A percentile compares a stretch with the other conserved stretches of the same genome.
These are phyloP conservation scores for Pseudogymnoascus sp. DNA, from an alignment of 2,329 filamentous ascomycete species.

Conservation along the genomic window DNA sequence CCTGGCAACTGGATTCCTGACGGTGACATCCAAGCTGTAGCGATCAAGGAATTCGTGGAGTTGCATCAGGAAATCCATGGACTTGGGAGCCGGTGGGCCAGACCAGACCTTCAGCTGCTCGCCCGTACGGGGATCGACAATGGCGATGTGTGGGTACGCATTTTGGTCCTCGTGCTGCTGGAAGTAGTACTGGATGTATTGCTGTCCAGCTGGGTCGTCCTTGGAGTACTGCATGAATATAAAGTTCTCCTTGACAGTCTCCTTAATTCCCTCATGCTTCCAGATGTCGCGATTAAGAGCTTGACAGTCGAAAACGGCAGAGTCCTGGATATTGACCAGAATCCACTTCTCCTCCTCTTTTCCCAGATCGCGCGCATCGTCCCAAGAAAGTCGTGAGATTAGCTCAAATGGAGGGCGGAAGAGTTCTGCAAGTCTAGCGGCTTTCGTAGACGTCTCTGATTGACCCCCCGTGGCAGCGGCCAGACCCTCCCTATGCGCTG, in stretches of 20 bases:
- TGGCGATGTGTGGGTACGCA: slow-evolving; percentile 91
- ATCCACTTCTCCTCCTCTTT: slow-evolving; percentile 92
- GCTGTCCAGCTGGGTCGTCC: slow-evolving; percentile 66
- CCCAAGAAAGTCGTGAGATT: slow-evolving; percentile 74
- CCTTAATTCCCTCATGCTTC: slow-evolving; percentile 75
- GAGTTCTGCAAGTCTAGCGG: slow-evolving; percentile 76
- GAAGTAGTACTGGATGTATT: slow-evolving; percentile 91
- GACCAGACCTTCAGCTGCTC: slow-evolving; percentile 98
- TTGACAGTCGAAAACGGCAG: slow-evolving; percentile 90
- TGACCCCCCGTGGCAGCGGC: slow-evolving; percentile 57
- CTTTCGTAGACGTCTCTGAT: slow-evolving; percentile 60
- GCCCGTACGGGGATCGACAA: slow-evolving; percentile 89
- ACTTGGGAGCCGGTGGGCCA: slow-evolving; percentile 67
- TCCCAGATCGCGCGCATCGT: slow-evolving; percentile 74
- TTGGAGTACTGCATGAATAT: slow-evolving; percentile 93
- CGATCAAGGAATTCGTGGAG: slow-evolving; percentile 94
- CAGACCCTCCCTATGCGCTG: slow-evolving; percentile 44
- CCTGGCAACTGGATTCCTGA: slow-evolving; percentile 86
- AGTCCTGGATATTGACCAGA: slow-evolving; percentile 89
- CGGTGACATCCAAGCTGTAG: slow-evolving; percentile 80
- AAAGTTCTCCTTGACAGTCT: slow-evolving; percentile 85
- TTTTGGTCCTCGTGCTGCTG: slow-evolving; percentile 69
- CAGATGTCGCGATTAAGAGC: slow-evolving; percentile 90
- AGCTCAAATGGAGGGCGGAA: slow-evolving; percentile 90
- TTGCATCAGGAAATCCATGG: slow-evolving; percentile 80